Base-by-base conservation (phyloP, 441 rosid species). In the Iberis amara region DNA sequence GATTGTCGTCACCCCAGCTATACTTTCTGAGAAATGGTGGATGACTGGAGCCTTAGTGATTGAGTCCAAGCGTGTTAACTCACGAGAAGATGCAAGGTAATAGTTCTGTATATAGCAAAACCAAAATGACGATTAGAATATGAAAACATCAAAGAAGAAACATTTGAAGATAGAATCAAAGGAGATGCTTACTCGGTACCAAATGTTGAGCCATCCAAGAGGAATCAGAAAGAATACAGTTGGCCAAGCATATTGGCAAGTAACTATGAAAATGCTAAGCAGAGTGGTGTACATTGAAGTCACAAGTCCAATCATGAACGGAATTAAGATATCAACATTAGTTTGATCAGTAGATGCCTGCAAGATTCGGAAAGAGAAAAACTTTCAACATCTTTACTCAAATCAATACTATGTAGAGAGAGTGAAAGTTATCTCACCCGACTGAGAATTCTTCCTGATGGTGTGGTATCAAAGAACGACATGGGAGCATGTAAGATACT, bases 221-320 rank as follows among this genome's bases (percentile, higher is more conserved):
- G 96, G 98, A 60, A 88, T 69, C 24, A 91, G 13, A 43, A 91
- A 62, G 80, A 91, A 78, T 27, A 83, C 39, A 0, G 86, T 91
- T 3, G 98, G 98, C 98, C 98, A 91, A 55, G 96, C 81, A 48
- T 86, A 83, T 61, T 91, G 98, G 31, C 98, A 91, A 7, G 89
- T 86, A 67, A 91, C 76, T 47, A 88, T 71, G 69, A 88, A 70
- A 77, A 91, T 91, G 66, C 98, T 74, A 33, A 88, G 81, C 28
- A 88, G 65, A 12, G 94, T 83, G 51, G 78, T 52, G 60, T 83
- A 85, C 89, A 88, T 82, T 49, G 96, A 41, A 37, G 87, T 35
- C 4, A 81, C 69, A 24, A 85, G 12, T 30, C 81, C 74, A 45
- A 80, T 40, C 47, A 85, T 37, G 36, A 88, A 83, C 4, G 96